Evolutionary conservation across 2,329 filamentous ascomycete species (phyloP).

Genomic region (Sclerotinia trifoliorum): DNA sequence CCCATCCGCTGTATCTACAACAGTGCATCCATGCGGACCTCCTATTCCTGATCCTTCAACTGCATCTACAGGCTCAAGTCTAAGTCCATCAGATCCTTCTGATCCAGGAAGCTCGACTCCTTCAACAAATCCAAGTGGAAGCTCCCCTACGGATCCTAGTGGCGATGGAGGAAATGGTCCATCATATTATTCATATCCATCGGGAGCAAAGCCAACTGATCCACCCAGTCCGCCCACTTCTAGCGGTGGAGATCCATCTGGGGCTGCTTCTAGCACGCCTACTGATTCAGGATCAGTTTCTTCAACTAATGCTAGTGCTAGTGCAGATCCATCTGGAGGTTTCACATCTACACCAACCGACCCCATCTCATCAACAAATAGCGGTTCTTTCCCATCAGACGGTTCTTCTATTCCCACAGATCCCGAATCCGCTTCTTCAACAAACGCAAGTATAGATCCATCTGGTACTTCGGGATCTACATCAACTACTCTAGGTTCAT

Average conservation of each 20-base stretch:
- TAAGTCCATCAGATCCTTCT: background rate
- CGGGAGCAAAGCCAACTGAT: background rate
- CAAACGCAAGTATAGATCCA: background rate
- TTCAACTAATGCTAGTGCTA: background rate
- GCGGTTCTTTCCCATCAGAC: background rate
- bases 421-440: background rate
- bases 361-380: background rate
- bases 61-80: background rate
- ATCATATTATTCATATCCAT: slow-evolving; percentile 3
- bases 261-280: background rate
- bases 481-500: background rate
- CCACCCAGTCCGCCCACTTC: background rate
- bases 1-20: background rate
- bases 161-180: background rate
- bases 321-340: background rate
- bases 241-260: background rate
- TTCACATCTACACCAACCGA: background rate
- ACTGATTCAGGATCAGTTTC: background rate
- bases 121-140: background rate
- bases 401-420: background rate
- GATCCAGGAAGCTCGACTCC: background rate
- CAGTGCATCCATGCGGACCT: background rate
- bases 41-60: background rate
- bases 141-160: background rate
- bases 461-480: background rate